Base-by-base conservation (phyloP, 2,329 filamentous ascomycete species). In the Aspergillus puulaauensis region DNA sequence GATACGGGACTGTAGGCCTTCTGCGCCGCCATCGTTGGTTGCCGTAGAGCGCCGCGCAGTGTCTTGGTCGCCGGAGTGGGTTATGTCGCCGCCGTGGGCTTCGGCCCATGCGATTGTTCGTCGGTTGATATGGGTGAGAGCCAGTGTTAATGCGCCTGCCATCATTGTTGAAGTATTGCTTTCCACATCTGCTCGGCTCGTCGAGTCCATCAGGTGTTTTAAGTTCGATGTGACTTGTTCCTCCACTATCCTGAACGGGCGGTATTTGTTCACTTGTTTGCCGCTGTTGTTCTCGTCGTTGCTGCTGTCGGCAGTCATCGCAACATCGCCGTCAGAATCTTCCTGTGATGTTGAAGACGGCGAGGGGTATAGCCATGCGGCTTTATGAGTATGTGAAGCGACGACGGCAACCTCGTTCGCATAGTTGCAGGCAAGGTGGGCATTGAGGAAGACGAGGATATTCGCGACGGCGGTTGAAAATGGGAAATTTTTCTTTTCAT, bases 401-500 rank as follows among this genome's bases (percentile, higher is more conserved):
- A 99, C 86, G 15, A 99, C 85, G 60, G 93, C 92, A 49, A 98
- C 90, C 73, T 93, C 90, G 77, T 98, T 98, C 54, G 90, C 86
- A 74, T 95, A 93, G 76, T 93, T 96, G 72, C 93, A 93, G 64
- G 95, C 92, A 33, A 99, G 84, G 72, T 99, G 96, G 55, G 93
- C 91, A 75, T 99, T 98, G 78, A 97, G 88, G 78, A 97, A 98
- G 79, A 99, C 89, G 69, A 98, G 88, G 62, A 98, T 84, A 76
- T 93, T 89, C 61, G 93, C 91, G 59, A 99, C 82, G 60, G 91
- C 91, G 69, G 89, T 88, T 50, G 90, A 90, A 60, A 99, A 84
- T 27, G 93, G 86, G 7, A 98, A 86, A 33, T 84, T 85, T 56
- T 54, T 46, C 23, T 86, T 77, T 60, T 46, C 54, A 17, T 40